phyloP scores from a whole-genome alignment of 2,329 filamentous ascomycete genomes.

The Emericellopsis cladophorae region DNA sequence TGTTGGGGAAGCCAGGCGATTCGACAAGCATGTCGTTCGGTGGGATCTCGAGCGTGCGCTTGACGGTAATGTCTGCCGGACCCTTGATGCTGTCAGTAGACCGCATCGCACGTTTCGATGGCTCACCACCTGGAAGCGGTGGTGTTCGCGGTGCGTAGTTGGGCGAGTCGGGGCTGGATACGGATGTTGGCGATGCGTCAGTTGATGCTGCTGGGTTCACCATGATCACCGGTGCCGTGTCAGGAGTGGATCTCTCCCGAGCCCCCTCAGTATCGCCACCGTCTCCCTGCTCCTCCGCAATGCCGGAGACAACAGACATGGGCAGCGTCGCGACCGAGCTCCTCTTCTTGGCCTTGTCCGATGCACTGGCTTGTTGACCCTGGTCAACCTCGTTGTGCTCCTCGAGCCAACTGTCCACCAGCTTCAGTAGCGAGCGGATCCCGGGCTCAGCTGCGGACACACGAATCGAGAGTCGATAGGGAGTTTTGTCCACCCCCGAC shows the following conservation, averaged over 20 bases:
- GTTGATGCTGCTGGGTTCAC: too few species aligned
- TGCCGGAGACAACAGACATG: background rate
- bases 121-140: background rate
- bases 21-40: background rate
- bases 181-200: too few species aligned
- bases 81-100: background rate
- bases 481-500: background rate
- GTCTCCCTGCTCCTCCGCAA: background rate
- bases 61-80: slow-evolving; percentile 1
- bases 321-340: background rate
- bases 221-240: too few species aligned
- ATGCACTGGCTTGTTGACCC: background rate
- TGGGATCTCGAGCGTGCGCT: background rate
- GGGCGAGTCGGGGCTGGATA: too few species aligned
- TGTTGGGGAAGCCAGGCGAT: slow-evolving; percentile 3
- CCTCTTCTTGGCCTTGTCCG: background rate
- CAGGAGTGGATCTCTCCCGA: too few species aligned
- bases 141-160: background rate
- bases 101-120: background rate
- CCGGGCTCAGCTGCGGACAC: slow-evolving; percentile 1
- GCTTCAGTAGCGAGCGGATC: background rate
- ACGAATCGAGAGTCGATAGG: background rate
- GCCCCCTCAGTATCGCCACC: background rate
- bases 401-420: slow-evolving; percentile 3
- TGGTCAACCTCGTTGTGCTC: background rate